These are phyloP conservation scores for Solanum gracilifrons DNA, from an alignment of 257 asterid species.

Conservation along the genomic window DNA sequence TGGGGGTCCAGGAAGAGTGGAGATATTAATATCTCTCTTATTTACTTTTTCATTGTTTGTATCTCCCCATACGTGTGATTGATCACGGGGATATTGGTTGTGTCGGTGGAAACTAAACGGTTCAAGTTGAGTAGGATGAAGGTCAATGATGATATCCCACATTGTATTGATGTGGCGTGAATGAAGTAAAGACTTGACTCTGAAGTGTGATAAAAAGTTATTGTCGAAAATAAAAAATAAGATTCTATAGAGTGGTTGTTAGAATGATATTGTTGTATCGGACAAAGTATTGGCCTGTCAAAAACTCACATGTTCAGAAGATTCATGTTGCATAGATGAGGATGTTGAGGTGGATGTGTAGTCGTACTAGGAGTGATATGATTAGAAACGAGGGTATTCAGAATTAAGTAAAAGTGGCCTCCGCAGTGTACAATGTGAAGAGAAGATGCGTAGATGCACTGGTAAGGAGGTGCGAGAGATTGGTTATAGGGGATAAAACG, in stretches of 20 bases:
- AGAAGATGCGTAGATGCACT: neutral
- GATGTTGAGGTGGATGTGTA: neutral
- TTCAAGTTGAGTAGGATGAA: too few relatives aligned
- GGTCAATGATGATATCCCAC: too few relatives aligned
- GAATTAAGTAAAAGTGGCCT: neutral
- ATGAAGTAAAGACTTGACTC: too few relatives aligned
- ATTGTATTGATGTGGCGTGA: neutral
- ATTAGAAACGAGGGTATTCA: neutral
- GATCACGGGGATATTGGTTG: neutral
- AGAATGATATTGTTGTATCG: too few relatives aligned
- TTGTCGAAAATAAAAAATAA: rapidly evolving
- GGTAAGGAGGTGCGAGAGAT: too few relatives aligned
- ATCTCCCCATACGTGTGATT: neutral
- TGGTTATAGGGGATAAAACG: too few relatives aligned
- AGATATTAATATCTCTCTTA: neutral
- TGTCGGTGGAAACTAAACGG: too few relatives aligned
- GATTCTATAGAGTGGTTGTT: neutral
- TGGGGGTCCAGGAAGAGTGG: neutral
- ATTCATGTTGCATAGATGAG: neutral
- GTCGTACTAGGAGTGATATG: neutral
- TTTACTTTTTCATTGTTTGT: neutral
- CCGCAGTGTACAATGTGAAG: neutral
- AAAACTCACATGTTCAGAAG: too few relatives aligned
- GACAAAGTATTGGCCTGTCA: rapidly evolving
- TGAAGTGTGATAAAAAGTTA: neutral